These are phyloP conservation scores for Collybiopsis luxurians DNA, from an alignment of 768 basidiomycete genomes.

Conservation along the genomic window DNA sequence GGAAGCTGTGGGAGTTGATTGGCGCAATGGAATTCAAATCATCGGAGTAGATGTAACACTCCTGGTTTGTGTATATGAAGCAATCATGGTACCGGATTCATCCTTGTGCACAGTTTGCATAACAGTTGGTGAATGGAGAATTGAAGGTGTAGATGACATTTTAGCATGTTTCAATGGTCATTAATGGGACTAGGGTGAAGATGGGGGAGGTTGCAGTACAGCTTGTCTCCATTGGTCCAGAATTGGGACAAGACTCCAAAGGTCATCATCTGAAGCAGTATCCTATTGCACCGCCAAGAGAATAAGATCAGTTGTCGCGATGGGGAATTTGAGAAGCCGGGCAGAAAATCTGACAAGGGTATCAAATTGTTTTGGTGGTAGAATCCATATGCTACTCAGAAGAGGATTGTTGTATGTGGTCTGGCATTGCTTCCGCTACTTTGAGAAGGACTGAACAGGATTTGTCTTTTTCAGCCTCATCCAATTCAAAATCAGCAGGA, in stretches of 20 bases:
- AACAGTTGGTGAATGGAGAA: too few relatives aligned
- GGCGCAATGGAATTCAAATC: too few relatives aligned
- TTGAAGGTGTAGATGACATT: too few relatives aligned
- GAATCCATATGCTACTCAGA: not conserved
- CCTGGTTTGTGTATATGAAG: too few relatives aligned
- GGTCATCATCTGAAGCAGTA: not conserved
- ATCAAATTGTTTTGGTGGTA: slow-evolving; percentile 3
- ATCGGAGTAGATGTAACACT: too few relatives aligned
- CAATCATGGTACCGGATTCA: too few relatives aligned
- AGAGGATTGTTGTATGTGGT: not conserved
- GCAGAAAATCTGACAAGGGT: not conserved
- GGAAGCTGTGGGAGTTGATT: too few relatives aligned
- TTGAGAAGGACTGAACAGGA: not conserved
- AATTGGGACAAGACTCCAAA: not conserved
- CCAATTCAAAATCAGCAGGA: not conserved
- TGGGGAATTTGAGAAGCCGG: not conserved
- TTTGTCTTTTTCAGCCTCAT: not conserved
- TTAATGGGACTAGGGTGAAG: not conserved
- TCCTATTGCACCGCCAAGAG: not conserved
- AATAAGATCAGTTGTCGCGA: not conserved
- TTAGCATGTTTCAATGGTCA: not conserved
- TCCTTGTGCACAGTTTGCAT: too few relatives aligned
- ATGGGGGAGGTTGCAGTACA: not conserved
- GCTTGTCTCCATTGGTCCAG: not conserved
- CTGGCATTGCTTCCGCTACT: not conserved